Conservation (phyloP, 164 flowering plant genomes). For the Vitis labrusca region DNA sequence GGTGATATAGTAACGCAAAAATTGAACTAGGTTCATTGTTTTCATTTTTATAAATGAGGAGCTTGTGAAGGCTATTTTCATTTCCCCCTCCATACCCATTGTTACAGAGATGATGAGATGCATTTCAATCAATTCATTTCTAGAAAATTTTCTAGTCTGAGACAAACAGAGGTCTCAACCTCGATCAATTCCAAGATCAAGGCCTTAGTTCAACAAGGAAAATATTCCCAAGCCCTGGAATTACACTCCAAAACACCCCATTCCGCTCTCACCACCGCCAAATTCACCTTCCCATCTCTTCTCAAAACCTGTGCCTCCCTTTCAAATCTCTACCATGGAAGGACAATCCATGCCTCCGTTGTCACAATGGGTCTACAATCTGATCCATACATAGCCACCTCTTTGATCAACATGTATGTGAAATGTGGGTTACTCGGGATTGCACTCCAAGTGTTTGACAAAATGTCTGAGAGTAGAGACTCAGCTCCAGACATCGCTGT, state of each 20-base stretch:
- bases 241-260: constrained; percentile 14
- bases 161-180: constrained; percentile 1
- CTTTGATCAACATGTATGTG: constrained; percentile 55
- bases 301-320: constrained; percentile 57
- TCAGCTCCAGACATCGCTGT: constrained; percentile 40
- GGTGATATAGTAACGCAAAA: no score
- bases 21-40: no score
- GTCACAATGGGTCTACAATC: constrained; percentile 38
- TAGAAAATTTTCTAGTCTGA: constrained; percentile 13
- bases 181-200: constrained; percentile 29
- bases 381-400: constrained; percentile 49
- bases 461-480: constrained; percentile 22
- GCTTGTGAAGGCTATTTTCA: no score
- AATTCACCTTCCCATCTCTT: constrained; percentile 53
- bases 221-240: constrained; percentile 37
- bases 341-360: constrained; percentile 39
- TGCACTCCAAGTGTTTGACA: constrained; percentile 58
- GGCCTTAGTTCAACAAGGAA: constrained; percentile 34
- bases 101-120: constrained; percentile 19
- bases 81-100: no score
- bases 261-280: constrained; percentile 18
- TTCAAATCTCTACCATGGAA: constrained; percentile 38
- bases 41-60: no score
- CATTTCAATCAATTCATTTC: constrained; percentile 4
- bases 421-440: constrained; percentile 47